A percentile compares a stretch with the other conserved stretches of the same genome.
Conservation (phyloP, 352 stramenopile species). For the Plasmopara muralis region DNA sequence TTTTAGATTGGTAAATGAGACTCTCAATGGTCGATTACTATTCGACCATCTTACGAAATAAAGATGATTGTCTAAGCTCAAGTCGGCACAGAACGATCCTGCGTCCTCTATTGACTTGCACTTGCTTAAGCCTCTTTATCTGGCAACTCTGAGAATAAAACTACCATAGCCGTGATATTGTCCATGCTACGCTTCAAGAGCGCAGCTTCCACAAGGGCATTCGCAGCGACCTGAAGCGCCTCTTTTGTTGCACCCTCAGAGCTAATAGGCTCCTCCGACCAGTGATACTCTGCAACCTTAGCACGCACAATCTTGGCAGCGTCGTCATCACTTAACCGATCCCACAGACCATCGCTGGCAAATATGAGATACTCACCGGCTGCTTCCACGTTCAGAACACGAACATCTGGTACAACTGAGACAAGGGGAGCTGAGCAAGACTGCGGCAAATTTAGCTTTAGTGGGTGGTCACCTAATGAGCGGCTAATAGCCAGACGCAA, state of each 20-base stretch:
- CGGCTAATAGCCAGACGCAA: slow-evolving; percentile 70
- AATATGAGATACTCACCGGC: slow-evolving; percentile 60
- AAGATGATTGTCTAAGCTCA: too few species aligned
- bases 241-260: slow-evolving; percentile 33
- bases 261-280: slow-evolving; percentile 10
- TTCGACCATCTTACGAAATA: slow-evolving; percentile 8
- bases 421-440: slow-evolving; percentile 61
- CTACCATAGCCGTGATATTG: slow-evolving; percentile 79
- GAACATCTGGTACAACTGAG: slow-evolving; percentile 64
- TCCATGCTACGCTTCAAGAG: slow-evolving; percentile 69
- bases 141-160: slow-evolving; percentile 35
- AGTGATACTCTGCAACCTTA: slow-evolving; percentile 45
- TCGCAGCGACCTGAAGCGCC: slow-evolving; percentile 47
- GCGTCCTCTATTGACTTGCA: slow-evolving; percentile 9
- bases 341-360: slow-evolving; percentile 73
- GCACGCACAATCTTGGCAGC: slow-evolving; percentile 46
- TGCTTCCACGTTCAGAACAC: slow-evolving; percentile 52
- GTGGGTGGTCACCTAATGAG: slow-evolving; percentile 69
- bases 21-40: background rate
- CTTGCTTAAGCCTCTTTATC: slow-evolving; percentile 12
- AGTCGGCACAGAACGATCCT: too few species aligned
- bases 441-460: slow-evolving; percentile 57
- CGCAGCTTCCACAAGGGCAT: slow-evolving; percentile 59
- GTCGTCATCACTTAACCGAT: slow-evolving; percentile 66
- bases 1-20: slow-evolving; percentile 18